phyloP scores from a whole-genome alignment of 2,329 filamentous ascomycete genomes.

The Fusarium sp. region DNA sequence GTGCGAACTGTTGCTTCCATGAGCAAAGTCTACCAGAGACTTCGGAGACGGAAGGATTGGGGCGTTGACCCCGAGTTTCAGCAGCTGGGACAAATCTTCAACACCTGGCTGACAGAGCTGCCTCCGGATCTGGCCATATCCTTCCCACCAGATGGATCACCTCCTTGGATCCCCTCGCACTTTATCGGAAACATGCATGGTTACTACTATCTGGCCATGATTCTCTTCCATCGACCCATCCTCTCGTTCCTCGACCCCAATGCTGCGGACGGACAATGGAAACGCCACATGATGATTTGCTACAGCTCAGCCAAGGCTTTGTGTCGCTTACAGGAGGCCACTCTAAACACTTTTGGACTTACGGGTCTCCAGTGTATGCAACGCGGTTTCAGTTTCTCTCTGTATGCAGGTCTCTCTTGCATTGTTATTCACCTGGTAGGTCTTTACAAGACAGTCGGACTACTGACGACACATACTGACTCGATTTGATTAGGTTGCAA shows the following conservation, averaged over 20 bases:
- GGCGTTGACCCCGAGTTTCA: slow-evolving; percentile 86
- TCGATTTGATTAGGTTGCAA: slow-evolving; percentile 74
- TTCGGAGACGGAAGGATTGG: slow-evolving; percentile 87
- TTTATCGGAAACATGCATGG: slow-evolving; percentile 91
- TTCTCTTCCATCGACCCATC: slow-evolving; percentile 90
- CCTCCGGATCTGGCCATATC: slow-evolving; percentile 82
- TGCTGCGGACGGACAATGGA: slow-evolving; percentile 80
- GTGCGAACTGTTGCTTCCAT: slow-evolving; percentile 84
- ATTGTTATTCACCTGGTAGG: slow-evolving; percentile 93
- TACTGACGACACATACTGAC: slow-evolving; percentile 8
- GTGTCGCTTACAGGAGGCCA: slow-evolving; percentile 87
- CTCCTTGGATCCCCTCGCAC: slow-evolving; percentile 87
- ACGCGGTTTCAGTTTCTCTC: slow-evolving; percentile 92
- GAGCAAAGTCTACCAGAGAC: slow-evolving; percentile 78
- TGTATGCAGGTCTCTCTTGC: slow-evolving; percentile 92
- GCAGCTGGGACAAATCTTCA: slow-evolving; percentile 81
- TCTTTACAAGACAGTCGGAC: neutral
- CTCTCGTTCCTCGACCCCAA: slow-evolving; percentile 82
- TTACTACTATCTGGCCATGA: slow-evolving; percentile 87
- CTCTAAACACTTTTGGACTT: slow-evolving; percentile 81
- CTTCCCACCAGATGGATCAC: slow-evolving; percentile 81
- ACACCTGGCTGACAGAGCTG: slow-evolving; percentile 80
- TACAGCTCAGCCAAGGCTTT: slow-evolving; percentile 87
- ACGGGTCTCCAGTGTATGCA: slow-evolving; percentile 91
- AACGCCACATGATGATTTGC: slow-evolving; percentile 86